These are phyloP conservation scores for Talaromyces borbonicus DNA, from an alignment of 495 filamentous ascomycete genomes.

Conservation along the genomic window DNA sequence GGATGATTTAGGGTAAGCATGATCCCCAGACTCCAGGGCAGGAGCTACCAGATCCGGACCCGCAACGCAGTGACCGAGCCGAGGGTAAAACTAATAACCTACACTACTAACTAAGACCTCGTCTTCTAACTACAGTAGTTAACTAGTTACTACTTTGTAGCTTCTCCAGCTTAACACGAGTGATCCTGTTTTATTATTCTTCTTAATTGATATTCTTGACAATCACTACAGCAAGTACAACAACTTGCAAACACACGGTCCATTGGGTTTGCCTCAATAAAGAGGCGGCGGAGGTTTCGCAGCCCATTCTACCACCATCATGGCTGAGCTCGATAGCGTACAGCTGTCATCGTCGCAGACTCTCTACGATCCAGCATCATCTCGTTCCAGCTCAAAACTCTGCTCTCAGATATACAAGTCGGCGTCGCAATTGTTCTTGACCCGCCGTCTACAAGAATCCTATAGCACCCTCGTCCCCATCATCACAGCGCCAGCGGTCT, in stretches of 20 bases:
- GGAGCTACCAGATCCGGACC: not conserved
- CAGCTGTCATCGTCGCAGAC: slow-evolving; percentile 32
- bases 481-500: slow-evolving; percentile 38
- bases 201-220: too few species aligned
- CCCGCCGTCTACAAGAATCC: slow-evolving; percentile 81
- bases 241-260: too few species aligned
- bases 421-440: slow-evolving; percentile 83
- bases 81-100: slow-evolving; percentile 1
- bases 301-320: too few species aligned
- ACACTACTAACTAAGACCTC: too few species aligned
- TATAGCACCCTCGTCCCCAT: slow-evolving; percentile 73
- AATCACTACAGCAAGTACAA: too few species aligned
- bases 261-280: too few species aligned
- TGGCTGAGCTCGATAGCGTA: slow-evolving; percentile 23
- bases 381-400: slow-evolving; percentile 53
- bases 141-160: too few species aligned
- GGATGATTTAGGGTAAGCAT: too few species aligned
- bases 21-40: not conserved
- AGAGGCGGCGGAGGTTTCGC: too few species aligned
- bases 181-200: too few species aligned
- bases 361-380: slow-evolving; percentile 39
- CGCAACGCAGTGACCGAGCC: slow-evolving; percentile 1
- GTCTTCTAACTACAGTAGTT: too few species aligned
- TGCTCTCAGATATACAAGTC: slow-evolving; percentile 62
- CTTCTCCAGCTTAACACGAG: too few species aligned